Evolutionary conservation across 768 basidiomycete species (phyloP), one percentile per base, ranked within the genome.

Genomic region (Mycena capillaripes): DNA sequence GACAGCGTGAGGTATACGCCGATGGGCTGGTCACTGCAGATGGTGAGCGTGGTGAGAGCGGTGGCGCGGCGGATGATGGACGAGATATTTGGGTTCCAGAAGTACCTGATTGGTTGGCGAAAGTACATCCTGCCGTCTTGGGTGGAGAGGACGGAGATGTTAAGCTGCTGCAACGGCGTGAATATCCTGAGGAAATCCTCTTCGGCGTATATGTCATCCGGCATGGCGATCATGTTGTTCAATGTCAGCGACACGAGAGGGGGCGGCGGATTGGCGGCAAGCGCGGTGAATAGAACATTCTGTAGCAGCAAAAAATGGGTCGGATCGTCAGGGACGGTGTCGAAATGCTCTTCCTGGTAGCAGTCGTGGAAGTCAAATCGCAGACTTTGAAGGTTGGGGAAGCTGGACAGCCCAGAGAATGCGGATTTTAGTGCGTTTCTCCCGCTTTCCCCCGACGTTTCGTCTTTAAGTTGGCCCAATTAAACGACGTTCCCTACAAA

Each of bases 211-310:
- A 64, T 61, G 9, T 58, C n/a, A 50, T 38, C 5, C 1, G 50
- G 59, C 2, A 59, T 32, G 6, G 56, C 42, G 60, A 68, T 3
- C 14, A 71, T 16, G 64, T 66, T 66, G 19, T 59, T 32, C 46
- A 71, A 42, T 38, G 64, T 36, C 56, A 71, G 25, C 9, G 70
- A 64, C 11, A 65, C 21, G 21, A 71, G 14, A 1, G 50, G 17
- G 1, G 65, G 70, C 4, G 46, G 56, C n/a, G 65, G 63, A 44
- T 52, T 40, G 21, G 40, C n/a, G 7, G 66, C 29, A 2, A 67
- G 56, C 29, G 56, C 17, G n/a, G 14, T 10, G 21, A 61, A 61
- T 29, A 61, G 10, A 14, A 0, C 34, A 14, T 10, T 34, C n/a
- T 58, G 57, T 9, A 58, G 34, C 14, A 30, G 25, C 52, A 53